Conservation (phyloP, 257 asterid genomes). For the Nyctanthes arbortristis region DNA sequence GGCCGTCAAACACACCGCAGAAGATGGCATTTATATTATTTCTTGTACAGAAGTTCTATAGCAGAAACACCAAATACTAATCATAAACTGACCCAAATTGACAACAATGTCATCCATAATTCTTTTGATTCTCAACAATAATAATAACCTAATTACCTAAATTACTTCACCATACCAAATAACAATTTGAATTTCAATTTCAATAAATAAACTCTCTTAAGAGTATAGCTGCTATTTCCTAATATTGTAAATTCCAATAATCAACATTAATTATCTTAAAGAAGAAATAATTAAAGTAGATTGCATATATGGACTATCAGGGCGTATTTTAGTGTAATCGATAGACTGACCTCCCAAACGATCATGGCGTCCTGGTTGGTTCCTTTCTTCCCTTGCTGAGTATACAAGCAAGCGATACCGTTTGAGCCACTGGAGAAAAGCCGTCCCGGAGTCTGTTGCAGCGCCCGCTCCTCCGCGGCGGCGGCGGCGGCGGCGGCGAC, state of each 20-base stretch:
- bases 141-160: constrained; percentile 20
- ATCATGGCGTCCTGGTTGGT: constrained; percentile 97
- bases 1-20: constrained; percentile 98
- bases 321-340: neutral
- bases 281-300: neutral
- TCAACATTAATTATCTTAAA: neutral
- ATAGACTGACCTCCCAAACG: constrained; percentile 86
- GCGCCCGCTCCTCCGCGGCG: constrained; percentile 69
- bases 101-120: constrained; percentile 33
- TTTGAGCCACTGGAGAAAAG: constrained; percentile 68
- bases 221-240: constrained; percentile 3
- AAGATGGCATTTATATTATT: constrained; percentile 52
- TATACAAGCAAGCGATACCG: constrained; percentile 64
- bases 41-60: constrained; percentile 70
- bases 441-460: constrained; percentile 85
- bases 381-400: constrained; percentile 97
- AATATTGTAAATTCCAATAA: neutral
- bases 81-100: constrained; percentile 64
- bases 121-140: constrained; percentile 28
- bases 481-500: constrained; percentile 36
- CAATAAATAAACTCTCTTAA: neutral
- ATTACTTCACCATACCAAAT: neutral
- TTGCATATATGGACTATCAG: too few species aligned
- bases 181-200: neutral
- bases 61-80: constrained; percentile 64